Conservation (phyloP, 2,329 filamentous ascomycete genomes). For the Aspergillus clavatus region DNA sequence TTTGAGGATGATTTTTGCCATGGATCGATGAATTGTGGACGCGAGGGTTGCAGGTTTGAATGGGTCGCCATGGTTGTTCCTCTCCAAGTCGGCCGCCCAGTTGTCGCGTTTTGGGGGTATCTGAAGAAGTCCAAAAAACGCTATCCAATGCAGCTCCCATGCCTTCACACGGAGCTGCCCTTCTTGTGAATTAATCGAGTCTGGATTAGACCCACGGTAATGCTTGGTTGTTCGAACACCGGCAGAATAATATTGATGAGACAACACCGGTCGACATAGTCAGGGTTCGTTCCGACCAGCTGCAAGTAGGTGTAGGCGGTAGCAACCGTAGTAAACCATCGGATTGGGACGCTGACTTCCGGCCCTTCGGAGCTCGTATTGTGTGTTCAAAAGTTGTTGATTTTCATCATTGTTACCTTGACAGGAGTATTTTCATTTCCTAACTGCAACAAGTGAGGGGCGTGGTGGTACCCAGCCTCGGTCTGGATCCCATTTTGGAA, state of each 20-base stretch:
- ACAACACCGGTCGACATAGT: constrained; percentile 21
- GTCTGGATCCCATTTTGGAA: constrained; percentile 10
- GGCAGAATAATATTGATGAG: constrained; percentile 10
- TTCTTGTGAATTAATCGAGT: background rate
- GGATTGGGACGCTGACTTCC: constrained; percentile 6
- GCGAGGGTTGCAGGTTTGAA: constrained; percentile 10
- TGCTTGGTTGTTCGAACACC: constrained; percentile 9
- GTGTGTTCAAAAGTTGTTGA: background rate
- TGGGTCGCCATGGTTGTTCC: constrained; percentile 20
- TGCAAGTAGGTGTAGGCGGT: constrained; percentile 10
- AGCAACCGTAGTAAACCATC: constrained; percentile 5
- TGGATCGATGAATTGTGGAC: constrained; percentile 23
- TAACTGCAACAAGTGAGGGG: constrained; percentile 1
- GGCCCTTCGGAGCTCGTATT: background rate
- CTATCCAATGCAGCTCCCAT: constrained; percentile 10
- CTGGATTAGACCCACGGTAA: constrained; percentile 7
- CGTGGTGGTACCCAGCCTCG: constrained; percentile 6
- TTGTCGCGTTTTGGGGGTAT: background rate
- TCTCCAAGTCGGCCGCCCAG: constrained; percentile 1
- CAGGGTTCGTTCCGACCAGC: constrained; percentile 12
- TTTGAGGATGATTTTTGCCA: constrained; percentile 25
- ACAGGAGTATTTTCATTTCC: background rate
- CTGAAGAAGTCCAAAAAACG: background rate
- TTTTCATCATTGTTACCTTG: no score
- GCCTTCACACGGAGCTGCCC: constrained; percentile 4